Percentiles rank a stretch among this genome's conserved stretches.
Evolutionary conservation across 2,329 filamentous ascomycete genomes (phyloP).

Genomic region (Venturia aucupariae): DNA sequence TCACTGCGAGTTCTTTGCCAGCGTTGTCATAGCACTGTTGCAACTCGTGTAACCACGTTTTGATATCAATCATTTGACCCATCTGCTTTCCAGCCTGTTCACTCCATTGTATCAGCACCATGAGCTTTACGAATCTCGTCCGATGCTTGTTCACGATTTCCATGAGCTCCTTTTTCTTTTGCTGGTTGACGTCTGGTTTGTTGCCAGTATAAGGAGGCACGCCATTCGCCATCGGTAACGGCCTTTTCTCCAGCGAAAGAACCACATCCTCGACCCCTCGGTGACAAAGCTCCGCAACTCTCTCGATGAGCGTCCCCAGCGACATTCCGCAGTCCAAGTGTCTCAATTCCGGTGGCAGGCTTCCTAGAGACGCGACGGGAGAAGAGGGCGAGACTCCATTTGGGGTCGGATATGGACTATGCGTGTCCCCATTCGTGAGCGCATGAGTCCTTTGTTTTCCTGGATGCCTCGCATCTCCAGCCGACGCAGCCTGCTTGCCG

Average conservation of each 20-base stretch:
- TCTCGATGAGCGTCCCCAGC: constrained; percentile 62
- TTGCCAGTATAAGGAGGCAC: constrained; percentile 36
- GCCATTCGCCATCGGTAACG: background rate
- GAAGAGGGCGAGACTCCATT: constrained; percentile 8
- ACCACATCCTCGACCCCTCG: constrained; percentile 66
- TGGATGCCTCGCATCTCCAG: background rate
- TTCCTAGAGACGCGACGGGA: constrained; percentile 4
- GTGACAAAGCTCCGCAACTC: constrained; percentile 75
- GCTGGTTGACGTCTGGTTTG: constrained; percentile 54
- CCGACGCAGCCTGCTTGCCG: constrained; percentile 17
- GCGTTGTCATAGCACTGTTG: constrained; percentile 28
- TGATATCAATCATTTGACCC: constrained; percentile 80
- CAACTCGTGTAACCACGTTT: constrained; percentile 53
- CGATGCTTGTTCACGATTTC: constrained; percentile 73
- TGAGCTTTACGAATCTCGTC: constrained; percentile 82
- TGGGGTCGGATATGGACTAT: constrained; percentile 8
- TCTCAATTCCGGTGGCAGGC: constrained; percentile 42
- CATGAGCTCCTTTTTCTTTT: constrained; percentile 67
- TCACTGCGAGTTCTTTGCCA: constrained; percentile 47
- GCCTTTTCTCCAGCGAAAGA: constrained; percentile 58
- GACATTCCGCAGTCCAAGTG: constrained; percentile 73
- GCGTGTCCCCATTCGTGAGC: constrained; percentile 11
- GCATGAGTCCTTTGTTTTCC: background rate
- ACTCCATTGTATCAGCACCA: constrained; percentile 88
- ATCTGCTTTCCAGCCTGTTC: constrained; percentile 62